phyloP scores from a whole-genome alignment of 129 eudicot species.

The Artemisia tridentata region DNA sequence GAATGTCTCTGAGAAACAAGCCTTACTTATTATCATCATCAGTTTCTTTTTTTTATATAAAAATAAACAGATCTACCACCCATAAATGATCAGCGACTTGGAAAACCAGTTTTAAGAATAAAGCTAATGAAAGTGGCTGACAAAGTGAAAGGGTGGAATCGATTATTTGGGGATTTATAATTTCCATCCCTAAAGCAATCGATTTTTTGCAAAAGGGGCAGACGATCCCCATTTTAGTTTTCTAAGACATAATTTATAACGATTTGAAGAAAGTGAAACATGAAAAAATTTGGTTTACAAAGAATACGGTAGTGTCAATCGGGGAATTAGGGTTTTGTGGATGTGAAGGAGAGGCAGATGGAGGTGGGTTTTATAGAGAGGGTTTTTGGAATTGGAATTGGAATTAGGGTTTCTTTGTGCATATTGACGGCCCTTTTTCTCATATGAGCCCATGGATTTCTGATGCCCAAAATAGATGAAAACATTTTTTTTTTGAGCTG shows the following conservation, averaged over 20 bases:
- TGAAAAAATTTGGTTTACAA: too few species aligned
- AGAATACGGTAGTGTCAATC: too few species aligned
- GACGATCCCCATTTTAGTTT: constrained; percentile 27
- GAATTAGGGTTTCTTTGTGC: too few species aligned
- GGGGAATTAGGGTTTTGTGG: neutral
- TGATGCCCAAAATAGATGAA: too few species aligned
- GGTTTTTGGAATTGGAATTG: too few species aligned
- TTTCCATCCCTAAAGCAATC: constrained; percentile 33
- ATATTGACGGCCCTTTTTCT: too few species aligned
- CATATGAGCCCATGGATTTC: too few species aligned
- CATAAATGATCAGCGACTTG: constrained; percentile 31
- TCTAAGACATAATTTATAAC: neutral
- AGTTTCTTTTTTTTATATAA: neutral
- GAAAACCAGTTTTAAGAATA: neutral
- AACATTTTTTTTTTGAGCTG: too few species aligned
- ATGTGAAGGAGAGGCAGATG: too few species aligned
- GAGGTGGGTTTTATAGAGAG: too few species aligned
- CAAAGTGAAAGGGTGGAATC: constrained; percentile 39
- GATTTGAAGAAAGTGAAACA: neutral
- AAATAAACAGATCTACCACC: constrained; percentile 19
- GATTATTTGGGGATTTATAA: constrained; percentile 25
- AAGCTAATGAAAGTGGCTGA: constrained; percentile 19
- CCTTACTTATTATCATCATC: constrained; percentile 39
- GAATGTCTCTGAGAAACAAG: constrained; percentile 69
- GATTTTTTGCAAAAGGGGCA: constrained; percentile 37